Conservation (phyloP, 257 asterid species). For the Ballota nigra region DNA sequence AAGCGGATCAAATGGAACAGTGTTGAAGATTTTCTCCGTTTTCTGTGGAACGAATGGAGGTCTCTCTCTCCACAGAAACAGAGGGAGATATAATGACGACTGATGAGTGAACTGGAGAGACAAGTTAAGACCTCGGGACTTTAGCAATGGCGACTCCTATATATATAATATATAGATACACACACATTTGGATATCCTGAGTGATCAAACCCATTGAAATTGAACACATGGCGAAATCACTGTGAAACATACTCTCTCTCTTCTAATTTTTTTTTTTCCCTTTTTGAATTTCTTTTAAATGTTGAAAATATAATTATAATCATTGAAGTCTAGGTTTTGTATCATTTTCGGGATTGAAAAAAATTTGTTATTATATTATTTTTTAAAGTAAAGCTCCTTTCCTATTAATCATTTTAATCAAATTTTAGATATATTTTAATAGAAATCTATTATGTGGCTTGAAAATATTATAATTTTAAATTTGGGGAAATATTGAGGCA, state of each 20-base stretch:
- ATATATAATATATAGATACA: neutral
- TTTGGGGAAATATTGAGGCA: too few species aligned
- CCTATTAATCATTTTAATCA: neutral
- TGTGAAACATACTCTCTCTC: neutral
- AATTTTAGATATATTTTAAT: neutral
- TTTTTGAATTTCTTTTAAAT: too few species aligned
- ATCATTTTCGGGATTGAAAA: neutral
- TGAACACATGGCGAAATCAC: conserved; percentile 9
- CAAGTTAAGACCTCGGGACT: neutral
- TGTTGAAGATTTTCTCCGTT: neutral
- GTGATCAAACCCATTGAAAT: conserved; percentile 10
- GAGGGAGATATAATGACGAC: neutral
- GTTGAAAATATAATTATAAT: too few species aligned
- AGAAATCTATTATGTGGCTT: neutral
- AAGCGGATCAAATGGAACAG: neutral
- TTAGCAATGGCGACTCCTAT: neutral
- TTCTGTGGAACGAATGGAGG: neutral
- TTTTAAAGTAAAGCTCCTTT: too few species aligned
- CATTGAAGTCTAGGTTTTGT: neutral
- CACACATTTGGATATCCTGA: neutral
- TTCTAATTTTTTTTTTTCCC: too few species aligned
- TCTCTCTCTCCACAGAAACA: neutral
- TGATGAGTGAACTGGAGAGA: neutral
- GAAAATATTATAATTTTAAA: too few species aligned
- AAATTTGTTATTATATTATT: neutral